A percentile compares a stretch with the other conserved stretches of the same genome.
Evolutionary conservation across 495 filamentous ascomycete genomes (phyloP).

Genomic region (Penicillium silybi): DNA sequence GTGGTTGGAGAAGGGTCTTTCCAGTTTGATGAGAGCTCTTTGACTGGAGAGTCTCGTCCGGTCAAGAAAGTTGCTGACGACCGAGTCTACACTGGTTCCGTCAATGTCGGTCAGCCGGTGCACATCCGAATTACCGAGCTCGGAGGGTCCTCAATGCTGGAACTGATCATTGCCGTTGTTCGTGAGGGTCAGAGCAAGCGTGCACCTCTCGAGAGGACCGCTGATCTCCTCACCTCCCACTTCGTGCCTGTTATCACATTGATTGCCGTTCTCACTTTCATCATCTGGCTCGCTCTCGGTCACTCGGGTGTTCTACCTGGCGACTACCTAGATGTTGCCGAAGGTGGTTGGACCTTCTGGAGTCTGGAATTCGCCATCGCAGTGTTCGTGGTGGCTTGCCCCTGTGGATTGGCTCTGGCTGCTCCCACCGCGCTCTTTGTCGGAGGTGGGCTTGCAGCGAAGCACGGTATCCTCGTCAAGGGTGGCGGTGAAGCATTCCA

Average conservation of each 20-base stretch:
- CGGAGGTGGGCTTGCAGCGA: conserved; percentile 81
- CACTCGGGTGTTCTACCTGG: conserved; percentile 60
- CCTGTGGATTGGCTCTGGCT: conserved; percentile 87
- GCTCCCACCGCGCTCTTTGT: conserved; percentile 93
- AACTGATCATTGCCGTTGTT: conserved; percentile 85
- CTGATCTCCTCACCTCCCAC: conserved; percentile 78
- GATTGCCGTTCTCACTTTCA: conserved; percentile 76
- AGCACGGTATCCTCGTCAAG: conserved; percentile 85
- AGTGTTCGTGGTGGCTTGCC: conserved; percentile 93
- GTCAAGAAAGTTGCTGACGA: conserved; percentile 70
- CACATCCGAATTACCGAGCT: conserved; percentile 65
- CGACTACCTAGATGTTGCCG: conserved; percentile 60
- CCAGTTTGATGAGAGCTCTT: conserved; percentile 81
- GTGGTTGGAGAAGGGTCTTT: conserved; percentile 57
- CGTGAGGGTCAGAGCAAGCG: conserved; percentile 86
- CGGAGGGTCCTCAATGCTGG: conserved; percentile 80
- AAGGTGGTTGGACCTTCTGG: conserved; percentile 83
- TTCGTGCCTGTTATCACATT: conserved; percentile 86
- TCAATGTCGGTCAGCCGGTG: conserved; percentile 74
- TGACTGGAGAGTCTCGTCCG: conserved; percentile 83
- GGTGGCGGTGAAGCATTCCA: conserved; percentile 97
- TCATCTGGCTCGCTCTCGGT: conserved; percentile 78
- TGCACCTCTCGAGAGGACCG: conserved; percentile 82
- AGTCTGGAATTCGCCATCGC: conserved; percentile 89
- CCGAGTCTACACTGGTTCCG: conserved; percentile 75